Base-by-base conservation (phyloP, 495 filamentous ascomycete species). In the Baudoinia panamericana region DNA sequence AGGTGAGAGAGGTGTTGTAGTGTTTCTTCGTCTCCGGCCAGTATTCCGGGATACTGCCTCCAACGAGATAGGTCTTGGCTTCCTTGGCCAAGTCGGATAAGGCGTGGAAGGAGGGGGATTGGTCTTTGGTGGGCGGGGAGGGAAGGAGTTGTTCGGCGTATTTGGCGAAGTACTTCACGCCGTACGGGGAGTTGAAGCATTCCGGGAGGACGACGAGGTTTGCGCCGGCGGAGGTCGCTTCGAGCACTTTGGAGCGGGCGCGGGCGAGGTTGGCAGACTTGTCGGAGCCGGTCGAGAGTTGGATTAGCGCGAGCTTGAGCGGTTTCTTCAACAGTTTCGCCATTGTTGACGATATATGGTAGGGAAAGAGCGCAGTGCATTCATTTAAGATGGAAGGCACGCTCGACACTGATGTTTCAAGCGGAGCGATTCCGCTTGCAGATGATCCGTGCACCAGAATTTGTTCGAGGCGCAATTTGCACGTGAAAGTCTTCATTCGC, bases 131-230 rank as follows among this genome's bases (percentile, higher is more conserved):
- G 0, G 84, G 84, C 4, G 84, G 82, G 0, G 77, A 80, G 1
- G 83, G 82, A 7, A 84, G 75, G 2, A 96, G 75, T 0, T 72
- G 76, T 59, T 97, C 90, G 48, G 90, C 86, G 56, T 95, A 95
- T 41, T 77, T 72, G 20, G 86, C 82, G 66, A 97, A 96, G 68
- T 76, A 82, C 52, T 84, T 72, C 43, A 76, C 83, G 48, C 87
- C 87, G 64, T 94, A 94, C n/a, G 87, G 87, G 10, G 80, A 86
- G 69, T 95, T 95, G 75, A 95, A 95, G 70, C 87, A 95, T 65
- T 95, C 87, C 13, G 73, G 75, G 19, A 78, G 62, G 16, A 74
- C 80, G 41, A 84, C 67, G 43, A 86, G 72, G 48, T 76, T 68
- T 30, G 90, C 87, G 44, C 86, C 88, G 24, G 36, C 17, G 5